Evolutionary conservation across 208 protist genomes (phyloP).

Genomic region (Paratrypanosoma confusum): DNA sequence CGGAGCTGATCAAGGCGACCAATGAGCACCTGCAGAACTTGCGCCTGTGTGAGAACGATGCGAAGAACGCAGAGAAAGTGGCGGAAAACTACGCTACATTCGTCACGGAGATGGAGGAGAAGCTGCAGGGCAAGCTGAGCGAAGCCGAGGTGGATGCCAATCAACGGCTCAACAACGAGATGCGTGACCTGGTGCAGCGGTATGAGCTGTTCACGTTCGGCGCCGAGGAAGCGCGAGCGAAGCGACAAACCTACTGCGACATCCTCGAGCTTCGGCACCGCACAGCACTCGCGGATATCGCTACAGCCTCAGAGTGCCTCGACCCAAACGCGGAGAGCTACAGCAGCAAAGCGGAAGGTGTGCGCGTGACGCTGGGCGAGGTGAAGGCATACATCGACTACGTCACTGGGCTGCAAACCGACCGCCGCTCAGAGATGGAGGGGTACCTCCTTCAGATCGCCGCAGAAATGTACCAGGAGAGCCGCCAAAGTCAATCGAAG

Average conservation of each 20-base stretch:
- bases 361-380: slow-evolving; percentile 44
- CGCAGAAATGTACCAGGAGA: slow-evolving; percentile 13
- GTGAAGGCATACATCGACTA: slow-evolving; percentile 52
- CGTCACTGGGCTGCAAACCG: slow-evolving; percentile 38
- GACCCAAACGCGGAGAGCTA: slow-evolving; percentile 41
- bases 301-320: slow-evolving; percentile 33
- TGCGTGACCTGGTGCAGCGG: slow-evolving; percentile 56
- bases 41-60: slow-evolving; percentile 37
- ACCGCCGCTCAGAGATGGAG: slow-evolving; percentile 57
- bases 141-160: slow-evolving; percentile 72
- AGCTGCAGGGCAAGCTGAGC: slow-evolving; percentile 79
- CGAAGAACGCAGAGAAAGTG: slow-evolving; percentile 25
- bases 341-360: slow-evolving; percentile 24
- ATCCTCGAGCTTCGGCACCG: slow-evolving; percentile 47
- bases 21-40: slow-evolving; percentile 25
- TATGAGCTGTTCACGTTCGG: slow-evolving; percentile 71
- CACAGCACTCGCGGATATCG: slow-evolving; percentile 28
- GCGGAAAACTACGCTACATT: slow-evolving; percentile 62
- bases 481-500: not conserved
- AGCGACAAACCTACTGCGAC: slow-evolving; percentile 55
- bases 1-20: slow-evolving; percentile 41
- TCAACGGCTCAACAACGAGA: slow-evolving; percentile 52
- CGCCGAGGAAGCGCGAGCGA: slow-evolving; percentile 64
- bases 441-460: slow-evolving; percentile 51
- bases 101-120: slow-evolving; percentile 83